Evolutionary conservation across 2,329 filamentous ascomycete genomes (phyloP).

Genomic region (Calonectria leucothoes): DNA sequence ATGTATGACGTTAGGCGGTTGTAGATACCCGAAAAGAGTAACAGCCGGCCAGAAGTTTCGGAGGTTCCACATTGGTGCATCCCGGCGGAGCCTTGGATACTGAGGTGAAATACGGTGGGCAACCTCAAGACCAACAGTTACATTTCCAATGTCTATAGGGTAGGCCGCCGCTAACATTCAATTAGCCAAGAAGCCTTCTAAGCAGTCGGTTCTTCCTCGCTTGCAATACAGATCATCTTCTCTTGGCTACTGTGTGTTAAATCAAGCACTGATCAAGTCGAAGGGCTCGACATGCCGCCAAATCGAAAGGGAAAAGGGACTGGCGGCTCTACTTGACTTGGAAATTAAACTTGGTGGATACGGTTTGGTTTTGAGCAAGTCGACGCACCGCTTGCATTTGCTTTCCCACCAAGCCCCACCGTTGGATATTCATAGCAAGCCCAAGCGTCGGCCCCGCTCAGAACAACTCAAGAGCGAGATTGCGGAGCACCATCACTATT

Average conservation of each 20-base stretch:
- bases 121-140: not conserved
- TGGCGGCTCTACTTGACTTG: not conserved
- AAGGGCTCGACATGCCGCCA: not conserved
- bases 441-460: not conserved
- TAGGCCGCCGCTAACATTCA: not conserved
- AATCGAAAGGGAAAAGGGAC: not conserved
- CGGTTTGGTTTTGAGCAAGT: not conserved
- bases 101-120: not conserved
- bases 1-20: not conserved
- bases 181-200: not conserved
- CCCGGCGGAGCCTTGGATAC: not conserved
- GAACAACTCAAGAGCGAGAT: not conserved
- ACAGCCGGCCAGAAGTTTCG: not conserved
- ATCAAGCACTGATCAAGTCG: not conserved
- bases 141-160: not conserved
- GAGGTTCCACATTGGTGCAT: not conserved
- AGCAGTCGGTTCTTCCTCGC: not conserved
- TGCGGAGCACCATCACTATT: too few relatives aligned
- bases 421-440: not conserved
- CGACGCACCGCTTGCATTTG: not conserved
- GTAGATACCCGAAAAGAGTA: not conserved
- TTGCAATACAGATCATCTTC: not conserved
- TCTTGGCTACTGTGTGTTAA: not conserved
- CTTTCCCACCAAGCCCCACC: not conserved
- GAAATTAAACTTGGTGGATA: not conserved